Percentiles rank a stretch among this genome's conserved stretches.
phyloP scores from a whole-genome alignment of 2,329 filamentous ascomycete genomes.

The Epichloe typhina region DNA sequence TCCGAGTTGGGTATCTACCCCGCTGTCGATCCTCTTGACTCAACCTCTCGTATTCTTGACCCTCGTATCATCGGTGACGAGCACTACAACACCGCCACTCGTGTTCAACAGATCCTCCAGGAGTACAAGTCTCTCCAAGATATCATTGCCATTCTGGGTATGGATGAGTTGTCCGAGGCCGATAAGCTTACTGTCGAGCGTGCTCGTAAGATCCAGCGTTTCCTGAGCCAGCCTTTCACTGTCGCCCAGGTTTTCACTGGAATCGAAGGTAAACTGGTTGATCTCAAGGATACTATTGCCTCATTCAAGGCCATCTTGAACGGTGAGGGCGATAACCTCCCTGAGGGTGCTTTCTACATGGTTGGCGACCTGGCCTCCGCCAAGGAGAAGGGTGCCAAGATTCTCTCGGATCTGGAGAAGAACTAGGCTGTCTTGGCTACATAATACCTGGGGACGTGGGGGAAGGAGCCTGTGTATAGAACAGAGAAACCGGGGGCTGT shows the following conservation, averaged over 20 bases:
- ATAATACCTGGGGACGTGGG: constrained; percentile 22
- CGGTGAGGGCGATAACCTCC: constrained; percentile 91
- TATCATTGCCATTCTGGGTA: constrained; percentile 99
- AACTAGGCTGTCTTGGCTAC: constrained; percentile 30
- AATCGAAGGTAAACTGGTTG: constrained; percentile 94
- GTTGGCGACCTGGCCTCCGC: constrained; percentile 91
- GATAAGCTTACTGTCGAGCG: constrained; percentile 99
- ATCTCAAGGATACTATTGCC: constrained; percentile 94
- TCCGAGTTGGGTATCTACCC: constrained; percentile 99
- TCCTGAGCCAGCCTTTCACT: constrained; percentile 98
- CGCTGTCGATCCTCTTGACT: constrained; percentile 98
- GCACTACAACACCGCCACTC: constrained; percentile 89
- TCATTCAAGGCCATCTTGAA: constrained; percentile 95
- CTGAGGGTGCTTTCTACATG: constrained; percentile 95
- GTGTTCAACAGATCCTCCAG: constrained; percentile 98
- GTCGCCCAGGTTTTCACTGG: constrained; percentile 71
- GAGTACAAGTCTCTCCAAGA: constrained; percentile 99
- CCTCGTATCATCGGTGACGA: constrained; percentile 94
- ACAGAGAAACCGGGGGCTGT: constrained; percentile 37
- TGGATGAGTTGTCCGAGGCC: constrained; percentile 98
- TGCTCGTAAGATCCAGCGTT: constrained; percentile 99
- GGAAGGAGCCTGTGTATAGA: constrained; percentile 42
- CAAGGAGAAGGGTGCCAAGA: constrained; percentile 97
- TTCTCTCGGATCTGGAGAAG: constrained; percentile 83
- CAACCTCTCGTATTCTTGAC: constrained; percentile 98